Percentiles rank a stretch among this genome's conserved stretches.
Conservation (phyloP, 2,329 filamentous ascomycete genomes). For the Colletotrichum somersetense region DNA sequence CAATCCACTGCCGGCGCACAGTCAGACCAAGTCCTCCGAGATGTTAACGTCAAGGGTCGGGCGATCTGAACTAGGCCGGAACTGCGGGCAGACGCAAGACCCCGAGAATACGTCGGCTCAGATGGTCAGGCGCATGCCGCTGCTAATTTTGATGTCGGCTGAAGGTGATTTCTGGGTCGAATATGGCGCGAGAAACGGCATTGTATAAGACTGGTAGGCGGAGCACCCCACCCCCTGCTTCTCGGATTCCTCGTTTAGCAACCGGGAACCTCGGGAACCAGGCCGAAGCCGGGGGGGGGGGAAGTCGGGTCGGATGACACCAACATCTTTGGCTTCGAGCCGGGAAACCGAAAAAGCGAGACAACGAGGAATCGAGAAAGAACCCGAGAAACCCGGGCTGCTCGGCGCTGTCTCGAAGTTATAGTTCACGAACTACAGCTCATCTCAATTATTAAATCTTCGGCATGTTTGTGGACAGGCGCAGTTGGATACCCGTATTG, state of each 20-base stretch:
- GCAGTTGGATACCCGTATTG: background rate
- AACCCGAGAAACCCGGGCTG: background rate
- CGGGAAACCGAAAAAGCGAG: background rate
- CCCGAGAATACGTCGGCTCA: background rate
- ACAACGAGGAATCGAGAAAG: background rate
- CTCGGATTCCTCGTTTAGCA: conserved; percentile 34
- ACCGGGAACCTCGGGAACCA: background rate
- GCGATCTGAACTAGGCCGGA: background rate
- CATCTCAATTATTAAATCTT: background rate
- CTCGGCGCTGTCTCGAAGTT: background rate
- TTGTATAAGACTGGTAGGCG: conserved; percentile 6
- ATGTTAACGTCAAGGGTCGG: background rate
- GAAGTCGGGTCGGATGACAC: background rate
- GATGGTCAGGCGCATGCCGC: background rate
- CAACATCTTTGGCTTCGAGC: background rate
- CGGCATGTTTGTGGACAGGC: no score
- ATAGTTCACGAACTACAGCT: background rate
- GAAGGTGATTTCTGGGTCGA: background rate
- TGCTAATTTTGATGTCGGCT: conserved; percentile 5
- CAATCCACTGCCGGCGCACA: background rate
- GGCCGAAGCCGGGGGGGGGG: background rate
- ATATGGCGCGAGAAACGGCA: background rate
- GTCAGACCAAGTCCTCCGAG: background rate
- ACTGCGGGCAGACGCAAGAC: background rate
- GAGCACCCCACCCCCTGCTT: background rate